Evolutionary conservation across 768 basidiomycete genomes (phyloP), one percentile per base, ranked within the genome.

Genomic region (Amanita rubescens): DNA sequence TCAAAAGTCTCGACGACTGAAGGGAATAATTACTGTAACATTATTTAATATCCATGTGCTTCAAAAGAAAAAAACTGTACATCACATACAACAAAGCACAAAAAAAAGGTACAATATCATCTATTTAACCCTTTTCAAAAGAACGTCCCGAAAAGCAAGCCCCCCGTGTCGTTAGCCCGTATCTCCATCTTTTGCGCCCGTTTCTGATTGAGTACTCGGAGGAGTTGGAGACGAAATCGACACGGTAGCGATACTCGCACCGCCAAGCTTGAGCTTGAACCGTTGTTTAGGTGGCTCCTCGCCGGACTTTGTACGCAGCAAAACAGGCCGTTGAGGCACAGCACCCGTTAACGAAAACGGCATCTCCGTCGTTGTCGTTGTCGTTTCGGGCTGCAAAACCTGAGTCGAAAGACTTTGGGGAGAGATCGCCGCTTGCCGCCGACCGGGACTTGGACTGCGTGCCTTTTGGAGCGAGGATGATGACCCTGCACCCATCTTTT

Each of bases 171-270:
- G 19, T 50, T 15, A 89, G 57, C 87, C 87, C 39, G 79, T 85
- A 64, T 89, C 87, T 51, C 82, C 85, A 60, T 88, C 85, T 69
- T 88, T 88, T 55, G 77, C 74, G 62, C 79, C 75, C 56, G 75
- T 67, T 76, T 82, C 77, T 81, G 87, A 80, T 63, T 80, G 74
- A n/a, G n/a, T n/a, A 50, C 61, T 51, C 8, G 65, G 43, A 34
- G 59, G 57, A 19, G 61, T 47, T 10, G 61, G 44, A 39, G 64
- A 54, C 14, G 46, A 19, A n/a, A 25, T 10, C 17, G 38, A 22
- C n/a, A 49, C 38, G n/a, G 48, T 27, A 19, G 27, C 17, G 24
- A n/a, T n/a, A n/a, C 37, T 55, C 10, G 20, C 33, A 6, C 44
- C 47, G 14, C 54, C 54, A 41, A 55, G 32, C 25, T 49, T 55